phyloP scores from a whole-genome alignment of 2,329 filamentous ascomycete genomes.

The Coniochaeta ligniaria region DNA sequence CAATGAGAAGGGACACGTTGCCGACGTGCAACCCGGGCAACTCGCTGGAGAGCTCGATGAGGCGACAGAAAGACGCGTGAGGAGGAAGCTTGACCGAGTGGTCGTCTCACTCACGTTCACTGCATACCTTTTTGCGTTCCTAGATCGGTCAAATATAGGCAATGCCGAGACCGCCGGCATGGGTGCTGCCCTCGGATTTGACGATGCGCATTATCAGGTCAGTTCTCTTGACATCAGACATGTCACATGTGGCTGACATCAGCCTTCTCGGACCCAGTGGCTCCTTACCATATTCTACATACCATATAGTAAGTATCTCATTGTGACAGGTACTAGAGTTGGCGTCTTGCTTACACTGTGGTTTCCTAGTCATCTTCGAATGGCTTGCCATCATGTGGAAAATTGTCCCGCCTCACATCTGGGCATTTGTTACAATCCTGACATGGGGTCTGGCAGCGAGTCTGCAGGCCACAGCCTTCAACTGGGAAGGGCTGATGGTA shows the following conservation, averaged over 20 bases:
- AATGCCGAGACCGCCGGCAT: slow-evolving; percentile 29
- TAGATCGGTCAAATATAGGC: slow-evolving; percentile 32
- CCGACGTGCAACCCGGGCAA: neutral
- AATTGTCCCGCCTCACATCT: slow-evolving; percentile 28
- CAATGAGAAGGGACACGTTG: neutral
- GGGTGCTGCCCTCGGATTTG: slow-evolving; percentile 26
- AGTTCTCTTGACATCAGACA: neutral
- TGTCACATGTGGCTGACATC: slow-evolving; percentile 5
- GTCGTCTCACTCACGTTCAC: slow-evolving; percentile 23
- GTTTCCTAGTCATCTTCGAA: slow-evolving; percentile 27
- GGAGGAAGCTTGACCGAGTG: slow-evolving; percentile 24
- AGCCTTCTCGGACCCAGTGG: slow-evolving; percentile 21
- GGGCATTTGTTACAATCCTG: slow-evolving; percentile 18
- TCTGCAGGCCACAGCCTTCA: slow-evolving; percentile 23
- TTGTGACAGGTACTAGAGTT: neutral
- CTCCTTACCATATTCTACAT: slow-evolving; percentile 38
- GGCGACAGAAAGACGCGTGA: slow-evolving; percentile 22
- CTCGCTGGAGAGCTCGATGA: slow-evolving; percentile 15
- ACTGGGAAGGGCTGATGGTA: slow-evolving; percentile 27
- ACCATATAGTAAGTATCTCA: slow-evolving; percentile 26
- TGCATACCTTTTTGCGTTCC: slow-evolving; percentile 25
- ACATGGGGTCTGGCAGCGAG: slow-evolving; percentile 21
- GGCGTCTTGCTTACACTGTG: neutral
- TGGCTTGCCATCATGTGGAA: slow-evolving; percentile 35
- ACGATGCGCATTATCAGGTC: slow-evolving; percentile 29